Percentiles rank a stretch among this genome's conserved stretches.
Evolutionary conservation across 306 rosid genomes (phyloP).

Genomic region (Prinsepia uniflora): DNA sequence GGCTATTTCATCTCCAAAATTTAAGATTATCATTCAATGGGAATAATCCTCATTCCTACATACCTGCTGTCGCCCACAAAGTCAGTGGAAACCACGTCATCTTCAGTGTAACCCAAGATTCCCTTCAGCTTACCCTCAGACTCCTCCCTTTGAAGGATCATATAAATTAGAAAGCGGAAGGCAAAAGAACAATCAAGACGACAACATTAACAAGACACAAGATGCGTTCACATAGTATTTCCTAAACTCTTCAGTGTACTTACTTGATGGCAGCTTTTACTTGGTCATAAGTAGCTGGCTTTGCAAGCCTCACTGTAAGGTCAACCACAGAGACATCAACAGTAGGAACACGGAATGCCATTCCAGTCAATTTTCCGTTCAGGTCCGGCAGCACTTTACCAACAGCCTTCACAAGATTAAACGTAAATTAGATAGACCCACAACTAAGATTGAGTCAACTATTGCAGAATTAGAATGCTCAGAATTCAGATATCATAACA

Average conservation of each 20-base stretch:
- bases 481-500: not conserved
- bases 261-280: conserved; percentile 72
- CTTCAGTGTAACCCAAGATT: conserved; percentile 71
- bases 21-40: not conserved
- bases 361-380: conserved; percentile 81
- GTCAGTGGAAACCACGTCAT: conserved; percentile 68
- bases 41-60: not conserved
- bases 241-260: conserved; percentile 1
- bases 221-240: not conserved
- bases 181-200: not conserved
- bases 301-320: conserved; percentile 64
- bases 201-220: not conserved
- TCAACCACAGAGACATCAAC: conserved; percentile 81
- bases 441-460: not conserved
- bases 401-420: conserved; percentile 42
- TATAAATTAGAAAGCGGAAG: not conserved
- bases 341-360: conserved; percentile 78
- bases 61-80: conserved; percentile 70
- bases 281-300: conserved; percentile 48
- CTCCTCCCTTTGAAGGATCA: conserved; percentile 50
- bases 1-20: not conserved
- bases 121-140: conserved; percentile 74
- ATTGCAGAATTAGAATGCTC: not conserved
- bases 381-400: conserved; percentile 67
- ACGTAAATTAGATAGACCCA: not conserved